A percentile compares a stretch with the other conserved stretches of the same genome.
Conservation (phyloP, 768 basidiomycete genomes). For the Kwoniella botswanensis region DNA sequence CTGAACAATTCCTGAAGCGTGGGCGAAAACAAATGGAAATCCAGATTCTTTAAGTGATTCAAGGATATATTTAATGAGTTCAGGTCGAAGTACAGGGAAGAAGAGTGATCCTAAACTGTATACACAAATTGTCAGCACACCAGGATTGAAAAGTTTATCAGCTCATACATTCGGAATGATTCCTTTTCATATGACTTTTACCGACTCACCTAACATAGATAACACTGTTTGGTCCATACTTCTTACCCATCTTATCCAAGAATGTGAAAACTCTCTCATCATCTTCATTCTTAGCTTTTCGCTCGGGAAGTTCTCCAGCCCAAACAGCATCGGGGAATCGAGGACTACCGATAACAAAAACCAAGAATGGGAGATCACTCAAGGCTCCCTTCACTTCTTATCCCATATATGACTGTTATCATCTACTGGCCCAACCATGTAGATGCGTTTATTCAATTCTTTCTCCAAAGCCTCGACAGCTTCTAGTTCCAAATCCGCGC, state of each 20-base stretch:
- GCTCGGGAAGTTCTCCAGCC: slow-evolving; percentile 15
- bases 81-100: slow-evolving; percentile 34
- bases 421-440: slow-evolving; percentile 37
- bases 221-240: slow-evolving; percentile 32
- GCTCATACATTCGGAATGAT: too few species aligned
- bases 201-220: slow-evolving; percentile 35
- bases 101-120: slow-evolving; percentile 38
- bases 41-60: slow-evolving; percentile 28
- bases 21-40: slow-evolving; percentile 37
- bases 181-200: too few species aligned
- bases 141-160: not conserved
- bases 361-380: too few species aligned
- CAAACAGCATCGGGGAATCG: slow-evolving; percentile 37
- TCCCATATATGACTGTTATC: too few species aligned
- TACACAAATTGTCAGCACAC: not conserved
- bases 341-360: slow-evolving; percentile 12
- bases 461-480: slow-evolving; percentile 17
- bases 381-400: too few species aligned
- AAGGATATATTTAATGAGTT: slow-evolving; percentile 33
- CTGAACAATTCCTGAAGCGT: slow-evolving; percentile 26
- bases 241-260: slow-evolving; percentile 34
- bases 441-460: slow-evolving; percentile 24
- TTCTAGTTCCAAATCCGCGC: slow-evolving; percentile 28
- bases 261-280: slow-evolving; percentile 29
- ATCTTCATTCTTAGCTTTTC: slow-evolving; percentile 12